Percentiles rank a stretch among this genome's conserved stretches.
These are phyloP conservation scores for Blastocystis sp. DNA, from an alignment of 352 stramenopile genomes.

Conservation along the genomic window DNA sequence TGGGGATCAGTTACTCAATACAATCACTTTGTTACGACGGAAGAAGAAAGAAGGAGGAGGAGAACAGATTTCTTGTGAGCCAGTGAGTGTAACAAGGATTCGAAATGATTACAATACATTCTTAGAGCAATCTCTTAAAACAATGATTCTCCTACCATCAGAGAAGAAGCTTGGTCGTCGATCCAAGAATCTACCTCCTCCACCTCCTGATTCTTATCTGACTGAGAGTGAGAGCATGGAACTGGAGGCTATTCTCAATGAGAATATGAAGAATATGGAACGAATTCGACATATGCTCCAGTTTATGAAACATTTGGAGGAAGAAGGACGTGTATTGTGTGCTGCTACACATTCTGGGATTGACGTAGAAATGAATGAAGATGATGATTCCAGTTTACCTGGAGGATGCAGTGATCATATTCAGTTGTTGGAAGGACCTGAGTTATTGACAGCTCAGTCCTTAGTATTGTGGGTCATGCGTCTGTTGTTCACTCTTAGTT, in stretches of 20 bases:
- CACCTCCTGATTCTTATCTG: neutral
- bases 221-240: neutral
- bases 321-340: neutral
- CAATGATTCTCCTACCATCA: neutral
- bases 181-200: neutral
- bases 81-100: neutral
- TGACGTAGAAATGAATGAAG: neutral
- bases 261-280: conserved; percentile 15
- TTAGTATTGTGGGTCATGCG: too few relatives aligned
- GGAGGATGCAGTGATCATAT: neutral
- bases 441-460: too few relatives aligned
- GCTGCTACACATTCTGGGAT: neutral
- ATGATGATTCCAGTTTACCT: neutral
- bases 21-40: neutral
- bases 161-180: too few relatives aligned
- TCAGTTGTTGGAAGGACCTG: neutral
- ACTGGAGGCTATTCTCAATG: neutral
- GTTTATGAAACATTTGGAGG: neutral
- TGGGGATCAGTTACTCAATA: too few relatives aligned
- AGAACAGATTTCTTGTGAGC: neutral
- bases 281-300: neutral
- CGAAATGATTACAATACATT: neutral
- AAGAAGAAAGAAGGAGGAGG: neutral
- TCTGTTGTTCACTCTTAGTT: too few relatives aligned
- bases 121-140: neutral